A percentile compares a stretch with the other conserved stretches of the same genome.
Evolutionary conservation across 176 grass and related monocot species (phyloP).

Genomic region (Oryza brachyantha): DNA sequence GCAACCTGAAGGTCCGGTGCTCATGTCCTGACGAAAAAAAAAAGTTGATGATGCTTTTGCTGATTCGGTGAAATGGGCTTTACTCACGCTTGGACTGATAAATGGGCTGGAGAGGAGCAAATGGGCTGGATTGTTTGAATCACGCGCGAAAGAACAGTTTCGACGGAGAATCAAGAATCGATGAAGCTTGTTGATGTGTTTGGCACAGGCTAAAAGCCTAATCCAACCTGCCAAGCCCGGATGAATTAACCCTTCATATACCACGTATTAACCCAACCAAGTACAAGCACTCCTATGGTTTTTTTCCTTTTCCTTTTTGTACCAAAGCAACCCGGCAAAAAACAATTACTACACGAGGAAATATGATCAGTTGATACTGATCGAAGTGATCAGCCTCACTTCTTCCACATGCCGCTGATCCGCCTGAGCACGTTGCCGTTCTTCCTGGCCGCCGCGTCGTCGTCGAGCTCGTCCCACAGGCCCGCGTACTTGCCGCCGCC

Average conservation of each 20-base stretch:
- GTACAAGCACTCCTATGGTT: conserved; percentile 40
- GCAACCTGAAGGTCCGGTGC: no score
- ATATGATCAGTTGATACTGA: background rate
- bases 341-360: conserved; percentile 29
- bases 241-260: conserved; percentile 43
- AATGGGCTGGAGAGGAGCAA: background rate
- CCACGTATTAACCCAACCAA: conserved; percentile 33
- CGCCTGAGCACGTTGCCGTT: conserved; percentile 76
- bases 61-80: background rate
- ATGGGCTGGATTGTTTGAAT: background rate
- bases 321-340: conserved; percentile 47
- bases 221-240: background rate
- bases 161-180: background rate
- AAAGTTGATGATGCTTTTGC: background rate
- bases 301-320: conserved; percentile 18
- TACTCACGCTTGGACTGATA: background rate
- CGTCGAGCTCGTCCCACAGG: conserved; percentile 59
- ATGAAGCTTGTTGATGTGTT: background rate
- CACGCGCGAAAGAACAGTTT: no score
- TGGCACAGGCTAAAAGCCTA: background rate
- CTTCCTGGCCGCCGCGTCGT: conserved; percentile 72
- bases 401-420: conserved; percentile 99
- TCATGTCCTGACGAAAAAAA: background rate
- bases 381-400: conserved; percentile 36
- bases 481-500: conserved; percentile 52